Conservation (phyloP, 495 filamentous ascomycete species). For the Xylaria sp. region DNA sequence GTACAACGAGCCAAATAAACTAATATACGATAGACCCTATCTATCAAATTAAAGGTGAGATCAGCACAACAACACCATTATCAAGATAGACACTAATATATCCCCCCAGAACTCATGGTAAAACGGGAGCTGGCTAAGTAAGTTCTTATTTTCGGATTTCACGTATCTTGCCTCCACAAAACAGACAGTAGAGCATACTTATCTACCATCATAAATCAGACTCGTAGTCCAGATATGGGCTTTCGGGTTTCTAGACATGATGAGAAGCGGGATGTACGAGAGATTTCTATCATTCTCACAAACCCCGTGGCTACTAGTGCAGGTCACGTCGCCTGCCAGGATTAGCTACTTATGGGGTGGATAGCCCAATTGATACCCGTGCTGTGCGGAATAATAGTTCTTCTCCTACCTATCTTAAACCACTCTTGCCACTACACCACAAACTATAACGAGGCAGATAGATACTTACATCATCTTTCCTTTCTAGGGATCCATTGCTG, state of each 20-base stretch:
- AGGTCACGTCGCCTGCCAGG: background rate
- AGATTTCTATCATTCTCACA: background rate
- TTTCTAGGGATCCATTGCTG: slow-evolving; percentile 22
- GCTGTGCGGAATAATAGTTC: background rate
- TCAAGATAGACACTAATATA: background rate
- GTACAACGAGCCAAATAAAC: background rate
- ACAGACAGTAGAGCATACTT: background rate
- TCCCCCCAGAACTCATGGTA: slow-evolving; percentile 82
- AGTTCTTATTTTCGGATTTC: background rate
- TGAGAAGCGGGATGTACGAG: background rate
- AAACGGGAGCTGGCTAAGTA: slow-evolving; percentile 98
- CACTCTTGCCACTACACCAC: background rate
- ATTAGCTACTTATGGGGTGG: background rate
- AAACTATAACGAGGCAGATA: background rate
- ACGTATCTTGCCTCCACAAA: background rate
- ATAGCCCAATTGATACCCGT: background rate
- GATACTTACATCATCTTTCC: background rate
- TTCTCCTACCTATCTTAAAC: background rate
- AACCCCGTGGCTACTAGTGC: background rate
- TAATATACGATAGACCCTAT: slow-evolving; percentile 56
- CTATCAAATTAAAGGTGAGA: slow-evolving; percentile 80
- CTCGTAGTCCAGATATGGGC: background rate
- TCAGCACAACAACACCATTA: background rate
- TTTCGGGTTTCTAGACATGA: background rate
- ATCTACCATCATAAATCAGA: background rate